phyloP scores from a whole-genome alignment of 495 filamentous ascomycete species.

The Achaetomiella virescens region DNA sequence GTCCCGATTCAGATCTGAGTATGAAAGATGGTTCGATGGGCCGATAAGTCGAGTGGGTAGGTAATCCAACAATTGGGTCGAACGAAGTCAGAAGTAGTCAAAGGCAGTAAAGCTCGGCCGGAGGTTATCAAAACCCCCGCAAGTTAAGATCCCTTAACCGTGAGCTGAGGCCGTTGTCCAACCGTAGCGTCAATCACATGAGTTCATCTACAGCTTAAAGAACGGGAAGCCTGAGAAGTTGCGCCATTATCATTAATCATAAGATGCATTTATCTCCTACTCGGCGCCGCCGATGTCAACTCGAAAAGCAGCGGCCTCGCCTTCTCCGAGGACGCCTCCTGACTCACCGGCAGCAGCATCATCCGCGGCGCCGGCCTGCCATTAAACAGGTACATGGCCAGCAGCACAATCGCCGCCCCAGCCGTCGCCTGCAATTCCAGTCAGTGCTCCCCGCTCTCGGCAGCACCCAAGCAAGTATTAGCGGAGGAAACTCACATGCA shows the following conservation, averaged over 20 bases:
- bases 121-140: too few species aligned
- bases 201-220: too few species aligned
- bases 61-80: too few species aligned
- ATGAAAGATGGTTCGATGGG: too few species aligned
- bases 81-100: too few species aligned
- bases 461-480: not conserved
- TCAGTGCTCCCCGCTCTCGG: conserved; percentile 24
- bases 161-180: too few species aligned
- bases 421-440: conserved; percentile 20
- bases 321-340: conserved; percentile 12
- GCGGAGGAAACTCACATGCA: conserved; percentile 17
- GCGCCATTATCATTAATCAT: not conserved
- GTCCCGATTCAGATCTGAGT: too few species aligned
- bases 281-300: not conserved
- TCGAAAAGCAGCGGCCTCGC: not conserved
- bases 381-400: conserved; percentile 22
- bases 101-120: too few species aligned
- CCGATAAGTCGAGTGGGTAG: too few species aligned
- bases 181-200: too few species aligned
- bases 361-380: not conserved
- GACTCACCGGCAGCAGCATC: conserved; percentile 13
- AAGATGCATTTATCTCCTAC: not conserved
- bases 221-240: not conserved
- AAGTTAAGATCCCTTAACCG: too few species aligned
- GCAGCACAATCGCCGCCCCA: conserved; percentile 18